phyloP scores from a whole-genome alignment of 495 filamentous ascomycete genomes.

The Cenococcum geophilum region DNA sequence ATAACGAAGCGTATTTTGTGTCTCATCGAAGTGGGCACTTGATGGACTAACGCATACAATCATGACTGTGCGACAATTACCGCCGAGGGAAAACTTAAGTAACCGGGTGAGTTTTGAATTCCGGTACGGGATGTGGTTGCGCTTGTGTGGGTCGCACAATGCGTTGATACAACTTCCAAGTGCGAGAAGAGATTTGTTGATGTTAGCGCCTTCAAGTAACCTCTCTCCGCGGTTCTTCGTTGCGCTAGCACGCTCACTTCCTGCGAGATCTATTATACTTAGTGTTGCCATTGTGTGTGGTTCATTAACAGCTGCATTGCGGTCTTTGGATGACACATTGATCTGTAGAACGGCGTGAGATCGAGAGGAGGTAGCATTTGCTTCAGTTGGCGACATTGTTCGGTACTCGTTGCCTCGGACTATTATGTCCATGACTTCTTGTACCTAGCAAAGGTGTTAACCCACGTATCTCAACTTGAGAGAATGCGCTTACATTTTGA shows the following conservation, averaged over 20 bases:
- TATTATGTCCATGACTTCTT: conserved; percentile 99
- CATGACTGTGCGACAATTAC: conserved; percentile 99
- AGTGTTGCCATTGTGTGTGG: conserved; percentile 96
- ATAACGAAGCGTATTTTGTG: conserved; percentile 95
- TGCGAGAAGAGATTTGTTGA: conserved; percentile 95
- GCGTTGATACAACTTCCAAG: conserved; percentile 98
- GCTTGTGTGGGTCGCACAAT: conserved; percentile 87
- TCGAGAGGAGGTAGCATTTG: conserved; percentile 94
- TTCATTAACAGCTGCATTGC: conserved; percentile 88
- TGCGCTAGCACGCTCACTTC: conserved; percentile 91
- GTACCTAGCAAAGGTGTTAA: conserved; percentile 35
- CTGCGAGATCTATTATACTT: conserved; percentile 95
- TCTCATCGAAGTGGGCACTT: conserved; percentile 96
- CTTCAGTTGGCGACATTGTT: conserved; percentile 94
- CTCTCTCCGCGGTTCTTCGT: conserved; percentile 95
- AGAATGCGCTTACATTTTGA: conserved; percentile 54
- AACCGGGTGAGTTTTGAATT: conserved; percentile 96
- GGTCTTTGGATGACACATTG: conserved; percentile 87
- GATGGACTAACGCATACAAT: conserved; percentile 98
- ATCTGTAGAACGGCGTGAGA: conserved; percentile 99
- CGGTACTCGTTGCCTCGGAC: conserved; percentile 88
- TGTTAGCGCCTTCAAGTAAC: conserved; percentile 91
- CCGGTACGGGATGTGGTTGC: conserved; percentile 91
- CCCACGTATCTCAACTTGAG: no score
- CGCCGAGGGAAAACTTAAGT: conserved; percentile 93